These are phyloP conservation scores for Umbelopsis sp. DNA, from an alignment of 192 early-diverging fungal genomes.

Conservation along the genomic window DNA sequence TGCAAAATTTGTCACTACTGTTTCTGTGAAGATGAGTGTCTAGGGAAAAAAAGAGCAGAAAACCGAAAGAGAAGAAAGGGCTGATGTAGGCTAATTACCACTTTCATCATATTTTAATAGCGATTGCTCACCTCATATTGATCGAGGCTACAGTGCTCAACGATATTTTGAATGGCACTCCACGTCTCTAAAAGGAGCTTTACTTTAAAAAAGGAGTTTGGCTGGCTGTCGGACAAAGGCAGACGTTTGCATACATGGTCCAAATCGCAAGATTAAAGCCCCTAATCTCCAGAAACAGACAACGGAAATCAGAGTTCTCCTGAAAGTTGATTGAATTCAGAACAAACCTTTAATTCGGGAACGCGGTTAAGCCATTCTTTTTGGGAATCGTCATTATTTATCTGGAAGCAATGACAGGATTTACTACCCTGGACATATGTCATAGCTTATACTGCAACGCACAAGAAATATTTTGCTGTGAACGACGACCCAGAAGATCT, in stretches of 20 bases:
- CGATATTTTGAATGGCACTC: background rate
- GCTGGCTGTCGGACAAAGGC: background rate
- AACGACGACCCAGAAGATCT: no score
- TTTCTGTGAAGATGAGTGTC: background rate
- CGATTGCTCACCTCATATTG: background rate
- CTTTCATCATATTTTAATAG: no score
- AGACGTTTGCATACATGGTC: background rate
- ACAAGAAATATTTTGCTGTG: no score
- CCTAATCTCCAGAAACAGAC: background rate
- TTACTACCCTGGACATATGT: no score
- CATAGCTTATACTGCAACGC: no score
- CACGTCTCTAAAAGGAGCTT: background rate
- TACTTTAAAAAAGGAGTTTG: background rate
- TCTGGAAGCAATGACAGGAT: no score
- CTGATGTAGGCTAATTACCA: background rate
- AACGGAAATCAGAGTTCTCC: background rate
- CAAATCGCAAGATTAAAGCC: slow-evolving; percentile 17
- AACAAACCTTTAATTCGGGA: no score
- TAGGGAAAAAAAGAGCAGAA: background rate
- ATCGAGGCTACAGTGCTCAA: background rate
- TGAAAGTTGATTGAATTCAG: no score
- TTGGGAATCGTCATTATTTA: no score
- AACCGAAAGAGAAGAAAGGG: background rate
- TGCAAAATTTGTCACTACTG: no score
- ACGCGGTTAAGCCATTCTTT: no score